Conservation (phyloP, 192 early-diverging fungal species). For the Coemansia interrupta region DNA sequence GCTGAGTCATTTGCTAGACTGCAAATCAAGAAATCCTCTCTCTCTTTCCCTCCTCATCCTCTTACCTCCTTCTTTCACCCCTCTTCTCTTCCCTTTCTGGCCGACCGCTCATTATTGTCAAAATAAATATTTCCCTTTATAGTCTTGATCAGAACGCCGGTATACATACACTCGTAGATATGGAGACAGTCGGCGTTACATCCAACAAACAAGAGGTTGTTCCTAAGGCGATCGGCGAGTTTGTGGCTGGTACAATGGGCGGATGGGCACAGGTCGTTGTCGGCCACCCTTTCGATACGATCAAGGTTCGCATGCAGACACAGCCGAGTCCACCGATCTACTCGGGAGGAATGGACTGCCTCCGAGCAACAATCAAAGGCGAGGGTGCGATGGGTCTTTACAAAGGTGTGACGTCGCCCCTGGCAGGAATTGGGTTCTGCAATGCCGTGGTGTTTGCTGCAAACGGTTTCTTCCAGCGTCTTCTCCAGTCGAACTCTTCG, state of each 20-base stretch:
- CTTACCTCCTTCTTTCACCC: background rate
- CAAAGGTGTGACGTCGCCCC: constrained; percentile 81
- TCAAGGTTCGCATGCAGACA: constrained; percentile 78
- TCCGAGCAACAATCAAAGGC: constrained; percentile 73
- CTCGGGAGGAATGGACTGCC: constrained; percentile 77
- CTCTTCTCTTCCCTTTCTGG: constrained; percentile 2
- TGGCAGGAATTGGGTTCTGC: constrained; percentile 77
- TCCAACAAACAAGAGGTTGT: constrained; percentile 28
- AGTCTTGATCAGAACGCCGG: too few species aligned
- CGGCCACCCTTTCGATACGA: constrained; percentile 84
- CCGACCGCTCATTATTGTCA: too few species aligned
- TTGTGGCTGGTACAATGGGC: constrained; percentile 53
- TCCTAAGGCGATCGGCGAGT: constrained; percentile 43
- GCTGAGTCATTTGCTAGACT: too few species aligned
- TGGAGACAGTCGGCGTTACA: constrained; percentile 36
- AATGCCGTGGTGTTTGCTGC: constrained; percentile 85
- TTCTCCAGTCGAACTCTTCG: constrained; percentile 53
- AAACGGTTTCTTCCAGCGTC: constrained; percentile 64
- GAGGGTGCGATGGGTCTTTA: constrained; percentile 75
- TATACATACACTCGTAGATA: background rate
- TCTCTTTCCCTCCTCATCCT: constrained; percentile 1
- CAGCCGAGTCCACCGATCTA: constrained; percentile 60
- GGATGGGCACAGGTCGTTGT: constrained; percentile 66
- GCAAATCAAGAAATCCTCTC: background rate
- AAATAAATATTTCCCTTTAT: background rate